phyloP scores from a whole-genome alignment of 805 yeast species.

The Grigorovia jiainica region DNA sequence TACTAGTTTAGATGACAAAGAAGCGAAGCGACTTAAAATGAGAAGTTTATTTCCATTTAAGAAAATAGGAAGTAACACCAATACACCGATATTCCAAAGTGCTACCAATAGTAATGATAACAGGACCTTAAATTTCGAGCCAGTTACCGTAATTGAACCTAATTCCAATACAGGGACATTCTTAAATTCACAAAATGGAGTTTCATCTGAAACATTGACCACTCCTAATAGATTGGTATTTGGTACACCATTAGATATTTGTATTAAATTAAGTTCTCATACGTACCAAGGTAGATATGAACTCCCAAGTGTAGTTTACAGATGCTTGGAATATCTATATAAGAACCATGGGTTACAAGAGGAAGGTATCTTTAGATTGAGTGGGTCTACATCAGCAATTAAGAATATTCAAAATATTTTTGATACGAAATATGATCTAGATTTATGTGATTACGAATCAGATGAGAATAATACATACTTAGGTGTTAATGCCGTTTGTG shows the following conservation, averaged over 20 bases:
- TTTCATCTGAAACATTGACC: neutral
- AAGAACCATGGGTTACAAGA: constrained; percentile 65
- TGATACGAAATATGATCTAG: constrained; percentile 60
- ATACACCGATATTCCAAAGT: neutral
- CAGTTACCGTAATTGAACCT: constrained; percentile 7
- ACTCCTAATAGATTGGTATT: constrained; percentile 33
- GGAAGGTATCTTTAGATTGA: constrained; percentile 84
- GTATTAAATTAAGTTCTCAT: constrained; percentile 43
- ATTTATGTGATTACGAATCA: constrained; percentile 37
- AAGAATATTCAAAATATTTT: constrained; percentile 59
- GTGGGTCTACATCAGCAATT: constrained; percentile 78
- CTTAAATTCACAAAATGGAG: neutral
- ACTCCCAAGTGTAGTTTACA: constrained; percentile 63
- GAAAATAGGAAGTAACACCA: constrained; percentile 16
- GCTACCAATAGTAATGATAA: neutral
- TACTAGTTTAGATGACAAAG: constrained; percentile 26
- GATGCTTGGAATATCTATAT: constrained; percentile 63
- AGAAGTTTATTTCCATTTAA: constrained; percentile 54
- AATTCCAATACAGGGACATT: constrained; percentile 2
- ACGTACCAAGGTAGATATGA: constrained; percentile 27
- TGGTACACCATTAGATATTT: constrained; percentile 52
- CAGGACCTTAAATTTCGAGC: constrained; percentile 2
- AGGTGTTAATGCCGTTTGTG: constrained; percentile 83
- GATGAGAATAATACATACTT: constrained; percentile 21
- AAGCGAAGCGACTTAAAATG: constrained; percentile 40